These are phyloP conservation scores for Neodidymelliopsis sp. DNA, from an alignment of 2,329 filamentous ascomycete genomes.

Conservation along the genomic window DNA sequence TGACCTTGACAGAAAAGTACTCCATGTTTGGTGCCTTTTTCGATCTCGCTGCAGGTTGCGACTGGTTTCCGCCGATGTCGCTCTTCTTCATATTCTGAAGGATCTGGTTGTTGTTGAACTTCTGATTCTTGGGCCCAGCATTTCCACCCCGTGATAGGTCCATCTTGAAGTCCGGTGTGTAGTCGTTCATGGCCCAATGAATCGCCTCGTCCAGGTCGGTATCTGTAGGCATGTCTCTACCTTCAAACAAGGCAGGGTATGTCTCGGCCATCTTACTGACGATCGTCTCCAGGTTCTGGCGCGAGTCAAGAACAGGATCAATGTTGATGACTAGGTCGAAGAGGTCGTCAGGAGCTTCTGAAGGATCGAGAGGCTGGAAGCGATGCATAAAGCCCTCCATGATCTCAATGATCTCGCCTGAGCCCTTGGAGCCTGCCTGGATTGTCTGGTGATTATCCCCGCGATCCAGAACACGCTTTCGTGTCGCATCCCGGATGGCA, in stretches of 20 bases:
- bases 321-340: conserved; percentile 90
- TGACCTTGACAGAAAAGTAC: conserved; percentile 69
- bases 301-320: conserved; percentile 77
- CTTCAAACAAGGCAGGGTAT: conserved; percentile 77
- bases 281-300: conserved; percentile 83
- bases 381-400: conserved; percentile 93
- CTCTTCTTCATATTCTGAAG: conserved; percentile 38
- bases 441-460: conserved; percentile 99
- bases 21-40: conserved; percentile 63
- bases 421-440: conserved; percentile 77
- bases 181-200: conserved; percentile 74
- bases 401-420: conserved; percentile 79
- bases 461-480: conserved; percentile 78
- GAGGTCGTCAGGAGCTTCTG: conserved; percentile 73
- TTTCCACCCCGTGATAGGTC: conserved; percentile 66
- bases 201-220: conserved; percentile 84
- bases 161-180: conserved; percentile 78
- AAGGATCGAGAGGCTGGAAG: conserved; percentile 78
- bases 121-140: conserved; percentile 25
- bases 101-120: conserved; percentile 50
- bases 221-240: conserved; percentile 67
- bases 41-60: conserved; percentile 51
- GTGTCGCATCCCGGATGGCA: conserved; percentile 76
- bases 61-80: conserved; percentile 23
- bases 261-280: conserved; percentile 74